Evolutionary conservation across 2,329 filamentous ascomycete genomes (phyloP).

Genomic region (Dothideomycetidae sp.): DNA sequence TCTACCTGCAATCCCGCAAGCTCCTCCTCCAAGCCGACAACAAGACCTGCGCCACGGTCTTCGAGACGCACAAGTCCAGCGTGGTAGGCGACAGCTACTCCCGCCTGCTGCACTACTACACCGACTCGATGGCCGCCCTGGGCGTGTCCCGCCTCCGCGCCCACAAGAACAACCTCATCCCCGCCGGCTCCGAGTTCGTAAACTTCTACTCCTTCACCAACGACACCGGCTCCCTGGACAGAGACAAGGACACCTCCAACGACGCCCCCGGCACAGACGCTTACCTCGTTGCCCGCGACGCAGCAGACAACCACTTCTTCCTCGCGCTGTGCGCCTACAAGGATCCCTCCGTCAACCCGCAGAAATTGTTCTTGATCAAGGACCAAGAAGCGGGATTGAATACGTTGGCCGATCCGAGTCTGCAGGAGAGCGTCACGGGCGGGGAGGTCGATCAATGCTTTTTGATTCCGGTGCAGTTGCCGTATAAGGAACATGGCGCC

Average conservation of each 20-base stretch:
- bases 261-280: background rate
- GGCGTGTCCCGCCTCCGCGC: conserved; percentile 22
- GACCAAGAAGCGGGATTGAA: conserved; percentile 16
- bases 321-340: conserved; percentile 21
- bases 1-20: conserved; percentile 19
- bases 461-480: conserved; percentile 9
- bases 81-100: conserved; percentile 2
- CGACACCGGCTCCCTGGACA: background rate
- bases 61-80: conserved; percentile 12
- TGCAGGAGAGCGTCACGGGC: conserved; percentile 19
- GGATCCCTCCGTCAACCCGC: conserved; percentile 4
- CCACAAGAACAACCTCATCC: conserved; percentile 10
- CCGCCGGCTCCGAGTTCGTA: conserved; percentile 6
- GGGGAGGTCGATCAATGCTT: conserved; percentile 17
- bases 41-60: conserved; percentile 3
- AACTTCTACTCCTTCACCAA: conserved; percentile 4
- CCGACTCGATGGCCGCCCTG: conserved; percentile 20
- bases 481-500: background rate
- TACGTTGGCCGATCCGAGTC: conserved; percentile 15
- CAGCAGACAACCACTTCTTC: conserved; percentile 16
- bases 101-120: conserved; percentile 23
- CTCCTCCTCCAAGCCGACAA: conserved; percentile 12
- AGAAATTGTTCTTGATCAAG: conserved; percentile 19
- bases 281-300: conserved; percentile 8
- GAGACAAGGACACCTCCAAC: conserved; percentile 2